Base-by-base conservation (phyloP, 306 rosid species). In the Begonia loranthoides region DNA sequence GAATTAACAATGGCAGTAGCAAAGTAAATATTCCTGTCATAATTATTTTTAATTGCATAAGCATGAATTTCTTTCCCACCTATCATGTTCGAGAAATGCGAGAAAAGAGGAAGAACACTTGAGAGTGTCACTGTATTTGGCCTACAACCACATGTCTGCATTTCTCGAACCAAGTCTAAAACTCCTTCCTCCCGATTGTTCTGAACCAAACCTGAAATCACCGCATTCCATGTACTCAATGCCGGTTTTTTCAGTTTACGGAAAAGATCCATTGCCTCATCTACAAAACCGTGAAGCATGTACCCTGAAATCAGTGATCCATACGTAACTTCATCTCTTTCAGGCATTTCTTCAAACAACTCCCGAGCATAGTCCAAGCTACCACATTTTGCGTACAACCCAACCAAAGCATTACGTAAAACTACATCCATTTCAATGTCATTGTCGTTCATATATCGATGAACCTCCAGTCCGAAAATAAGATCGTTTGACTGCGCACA, bases 401-500 rank as follows among this genome's bases (percentile, higher is more conserved):
- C 82, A 63, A 90, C 62, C 45, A 86, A 51, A 52, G 99, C 82
- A 67, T 86, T 90, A 13, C 70, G 73, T 49, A 86, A 74, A 17
- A 68, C 56, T 51, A 78, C 36, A 64, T 83, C 92, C 58, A 71
- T 50, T 70, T 70, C 63, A 49, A 90, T 67, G 21, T 46, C 65
- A 45, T 14, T 74, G 58, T 80, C 87, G 19, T 60, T 73, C 22
- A 76, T 43, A 2, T 66, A 62, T 43, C 43, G 57, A 53, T 80
- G 94, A 68, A 83, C 86, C 48, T 86, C 82, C 65, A 76, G 67
- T 28, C 99, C 94, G 0, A 72, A 69, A 13, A 51, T 17, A 45
- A 86, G 88, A 74, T 90, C 94, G 24, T 60, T 74, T 0, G 87
- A 82, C 66, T 90, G 93, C 11, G 87, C 83, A 80, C 99, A 82